A percentile compares a stretch with the other conserved stretches of the same genome.
Evolutionary conservation across 495 filamentous ascomycete species (phyloP).

Genomic region (Lasiosphaeria ovina): DNA sequence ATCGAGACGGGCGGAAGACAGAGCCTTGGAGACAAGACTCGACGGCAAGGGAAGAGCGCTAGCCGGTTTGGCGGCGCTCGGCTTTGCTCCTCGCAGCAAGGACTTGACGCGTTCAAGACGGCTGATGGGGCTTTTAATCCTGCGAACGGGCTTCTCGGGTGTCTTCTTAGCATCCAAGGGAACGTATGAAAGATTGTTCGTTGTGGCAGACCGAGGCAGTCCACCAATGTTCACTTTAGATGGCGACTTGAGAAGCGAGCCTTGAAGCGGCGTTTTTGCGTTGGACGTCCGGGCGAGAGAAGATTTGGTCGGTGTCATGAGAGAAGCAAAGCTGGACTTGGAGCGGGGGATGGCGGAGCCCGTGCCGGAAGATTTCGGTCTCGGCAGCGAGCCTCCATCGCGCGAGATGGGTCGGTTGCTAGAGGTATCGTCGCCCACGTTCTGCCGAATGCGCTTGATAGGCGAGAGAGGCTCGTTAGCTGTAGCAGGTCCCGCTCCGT

Average conservation of each 20-base stretch:
- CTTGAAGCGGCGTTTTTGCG: constrained; percentile 47
- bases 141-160: constrained; percentile 11
- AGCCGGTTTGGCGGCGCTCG: constrained; percentile 35
- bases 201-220: constrained; percentile 38
- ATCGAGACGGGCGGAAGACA: constrained; percentile 39
- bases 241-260: constrained; percentile 34
- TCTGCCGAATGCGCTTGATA: constrained; percentile 66
- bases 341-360: constrained; percentile 38
- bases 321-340: constrained; percentile 46
- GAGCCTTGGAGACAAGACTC: constrained; percentile 39
- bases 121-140: constrained; percentile 34
- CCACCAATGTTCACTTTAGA: constrained; percentile 35
- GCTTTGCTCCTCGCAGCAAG: constrained; percentile 44
- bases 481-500: constrained; percentile 15
- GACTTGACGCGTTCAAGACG: constrained; percentile 46
- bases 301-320: constrained; percentile 80
- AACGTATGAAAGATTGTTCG: constrained; percentile 26
- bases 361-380: constrained; percentile 41
- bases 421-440: constrained; percentile 57
- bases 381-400: constrained; percentile 44
- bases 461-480: constrained; percentile 36
- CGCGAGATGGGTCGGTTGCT: constrained; percentile 51
- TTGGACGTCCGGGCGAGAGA: constrained; percentile 65
- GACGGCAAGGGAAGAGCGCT: constrained; percentile 40
- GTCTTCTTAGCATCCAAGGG: neutral